Evolutionary conservation across 176 grass and related monocot genomes (phyloP), one percentile per base, ranked within the genome.

Genomic region (Cocos nucifera): DNA sequence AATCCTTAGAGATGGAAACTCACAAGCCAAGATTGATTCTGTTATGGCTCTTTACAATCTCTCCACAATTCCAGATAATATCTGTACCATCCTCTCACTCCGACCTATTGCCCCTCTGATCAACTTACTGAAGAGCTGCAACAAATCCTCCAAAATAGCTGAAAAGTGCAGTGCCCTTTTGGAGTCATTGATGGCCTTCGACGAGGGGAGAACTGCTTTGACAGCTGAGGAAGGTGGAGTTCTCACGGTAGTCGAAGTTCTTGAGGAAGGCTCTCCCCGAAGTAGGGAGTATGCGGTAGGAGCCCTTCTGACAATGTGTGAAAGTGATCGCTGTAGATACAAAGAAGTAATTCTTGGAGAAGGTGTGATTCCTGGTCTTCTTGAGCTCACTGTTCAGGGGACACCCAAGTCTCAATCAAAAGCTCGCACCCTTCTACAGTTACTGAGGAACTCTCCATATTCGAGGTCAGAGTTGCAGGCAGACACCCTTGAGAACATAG

Each of bases 1-100:
- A 58, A 85, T 87, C 59, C 75, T 96, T 19, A 69, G 71, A 63
- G 71, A 87, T 35, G 92, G 92, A 21, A 96, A 83, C 60, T 73
- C 73, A 50, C 92, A 96, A 66, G 87, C 87, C 29, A 85, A 85
- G 73, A 74, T 58, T 56, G 92, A 96, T 3, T 73, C 92, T 7
- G 73, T 90, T 18, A 83, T 79, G 92, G 81, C 92, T 70, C 78
- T 97, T 5, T 90, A 88, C 72, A 97, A 97, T 71, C 87, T 97
- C 53, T 90, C 84, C 50, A 97, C 87, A 0, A 61, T 88, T 39
- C 58, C 69, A 19, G 72, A 80, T 44, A 97, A 91, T 50, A 78
- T 97, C 22, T 56, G 65, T 6, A 27, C 58, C 8, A 86, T 97
- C 66, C 78, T 91, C 14, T 74, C 83, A 27, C 75, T 91, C 4